Evolutionary conservation across 2,329 filamentous ascomycete genomes (phyloP).

Genomic region (Ceratocystis alfenasii): DNA sequence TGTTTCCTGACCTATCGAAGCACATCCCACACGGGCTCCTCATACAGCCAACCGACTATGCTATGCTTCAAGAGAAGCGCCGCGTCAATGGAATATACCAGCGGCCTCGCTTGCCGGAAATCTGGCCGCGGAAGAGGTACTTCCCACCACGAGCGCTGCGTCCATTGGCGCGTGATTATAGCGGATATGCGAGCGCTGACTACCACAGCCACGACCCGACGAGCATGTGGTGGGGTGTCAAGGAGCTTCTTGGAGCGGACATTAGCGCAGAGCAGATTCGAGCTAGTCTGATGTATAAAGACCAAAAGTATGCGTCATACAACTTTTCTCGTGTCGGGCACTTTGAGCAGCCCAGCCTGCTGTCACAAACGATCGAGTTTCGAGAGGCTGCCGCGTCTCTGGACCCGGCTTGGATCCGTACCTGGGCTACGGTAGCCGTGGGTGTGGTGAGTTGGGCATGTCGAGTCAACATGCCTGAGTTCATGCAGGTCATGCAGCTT

Average conservation of each 20-base stretch:
- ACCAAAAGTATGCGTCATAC: slow-evolving; percentile 21
- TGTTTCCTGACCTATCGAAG: not conserved
- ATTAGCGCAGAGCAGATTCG: slow-evolving; percentile 25
- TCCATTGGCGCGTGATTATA: not conserved
- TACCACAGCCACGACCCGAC: not conserved
- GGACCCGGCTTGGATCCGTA: slow-evolving; percentile 29
- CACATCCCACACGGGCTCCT: not conserved
- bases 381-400: slow-evolving; percentile 31
- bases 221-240: slow-evolving; percentile 24
- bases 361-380: slow-evolving; percentile 29
- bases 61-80: not conserved
- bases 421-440: slow-evolving; percentile 30
- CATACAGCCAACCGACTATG: slow-evolving; percentile 11
- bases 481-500: slow-evolving; percentile 26
- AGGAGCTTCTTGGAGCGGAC: slow-evolving; percentile 25
- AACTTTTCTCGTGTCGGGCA: slow-evolving; percentile 13
- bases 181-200: not conserved
- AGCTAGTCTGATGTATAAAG: slow-evolving; percentile 25
- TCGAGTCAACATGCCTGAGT: slow-evolving; percentile 27
- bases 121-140: slow-evolving; percentile 14
- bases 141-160: not conserved
- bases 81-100: not conserved
- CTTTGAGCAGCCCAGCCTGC: not conserved
- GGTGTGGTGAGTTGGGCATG: slow-evolving; percentile 27
- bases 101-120: slow-evolving; percentile 8